Base-by-base conservation (phyloP, 352 stramenopile species). In the Phytophthora europaea region DNA sequence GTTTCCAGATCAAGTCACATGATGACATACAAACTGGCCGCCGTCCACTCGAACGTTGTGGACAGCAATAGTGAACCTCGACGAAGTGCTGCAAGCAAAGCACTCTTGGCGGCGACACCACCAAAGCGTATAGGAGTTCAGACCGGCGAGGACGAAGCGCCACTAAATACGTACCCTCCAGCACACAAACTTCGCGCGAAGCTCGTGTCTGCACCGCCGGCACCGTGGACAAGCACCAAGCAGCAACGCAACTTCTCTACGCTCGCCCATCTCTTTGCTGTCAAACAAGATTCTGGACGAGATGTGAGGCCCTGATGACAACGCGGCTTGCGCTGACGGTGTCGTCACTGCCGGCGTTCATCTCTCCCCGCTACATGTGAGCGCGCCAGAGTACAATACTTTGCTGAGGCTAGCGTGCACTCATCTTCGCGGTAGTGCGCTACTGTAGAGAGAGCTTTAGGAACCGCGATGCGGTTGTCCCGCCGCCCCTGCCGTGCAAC, bases 211-310 rank as follows among this genome's bases (percentile, higher is more conserved):
- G 50, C 50, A 56, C 45, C 45, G 45, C 45, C 45, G 45, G 45
- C 45, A 52, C 45, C 18, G 45, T 52, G 45, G 45, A 52, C 45
- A 23, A 52, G 20, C 45, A 52, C 45, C 45, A 52, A 52, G 45
- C 45, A 52, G 45, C 45, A 52, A 18, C 18, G 18, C 20, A 26
- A 26, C 45, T 52, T 52, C 45, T 52, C 9, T 52, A 18, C 45
- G 45, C 45, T 51, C 45, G 45, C 45, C 45, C 54, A 48, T 23
- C 40, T 52, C 50, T 48, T 47, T 57, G 64, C 47, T 55, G 48
- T 58, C 51, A 56, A 69, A 55, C 53, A 51, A 8, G 33, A 54
- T 55, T 40, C 20, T 38, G 15, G 20, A 20, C n/a, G 20, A 45
- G 38, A 45, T 45, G 38, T 45, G 38, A 45, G 13, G 38, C 4